Evolutionary conservation across 176 grass and related monocot species (phyloP).

Genomic region (Urochloa ruziziensis): DNA sequence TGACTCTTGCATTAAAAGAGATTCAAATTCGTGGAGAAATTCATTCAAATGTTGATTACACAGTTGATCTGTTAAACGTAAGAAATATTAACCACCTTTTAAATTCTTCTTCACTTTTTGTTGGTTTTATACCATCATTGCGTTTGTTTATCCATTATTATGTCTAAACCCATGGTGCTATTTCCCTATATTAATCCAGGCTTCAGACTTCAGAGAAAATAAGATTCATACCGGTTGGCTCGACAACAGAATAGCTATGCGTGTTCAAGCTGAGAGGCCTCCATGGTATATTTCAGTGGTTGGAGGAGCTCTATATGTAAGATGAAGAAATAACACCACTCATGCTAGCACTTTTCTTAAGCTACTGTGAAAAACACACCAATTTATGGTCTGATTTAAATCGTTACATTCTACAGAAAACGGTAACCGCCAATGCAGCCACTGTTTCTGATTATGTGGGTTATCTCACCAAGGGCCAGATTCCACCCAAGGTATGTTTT

Average conservation of each 20-base stretch:
- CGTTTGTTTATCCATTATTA: constrained; percentile 17
- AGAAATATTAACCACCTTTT: constrained; percentile 28
- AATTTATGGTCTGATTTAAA: constrained; percentile 9
- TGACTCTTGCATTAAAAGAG: constrained; percentile 95
- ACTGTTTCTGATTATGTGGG: constrained; percentile 84
- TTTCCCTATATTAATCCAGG: constrained; percentile 45
- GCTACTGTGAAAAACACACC: not conserved
- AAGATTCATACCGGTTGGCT: constrained; percentile 97
- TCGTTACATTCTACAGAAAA: constrained; percentile 71
- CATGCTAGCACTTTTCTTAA: not conserved
- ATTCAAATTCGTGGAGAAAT: constrained; percentile 98
- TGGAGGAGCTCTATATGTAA: constrained; percentile 95
- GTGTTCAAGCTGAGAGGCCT: constrained; percentile 94
- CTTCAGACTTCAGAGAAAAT: constrained; percentile 85
- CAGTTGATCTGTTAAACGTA: constrained; percentile 97
- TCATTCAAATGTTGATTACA: constrained; percentile 97
- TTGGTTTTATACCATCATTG: not conserved
- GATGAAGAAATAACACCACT: constrained; percentile 10
- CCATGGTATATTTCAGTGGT: constrained; percentile 97
- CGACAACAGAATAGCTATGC: constrained; percentile 94
- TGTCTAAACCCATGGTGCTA: not conserved
- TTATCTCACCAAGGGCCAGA: constrained; percentile 93
- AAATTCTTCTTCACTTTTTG: constrained; percentile 1
- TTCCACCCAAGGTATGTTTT: constrained; percentile 88
- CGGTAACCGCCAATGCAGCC: constrained; percentile 63